Conservation (phyloP, 2,329 filamentous ascomycete species). For the Annulohypoxylon truncatum region DNA sequence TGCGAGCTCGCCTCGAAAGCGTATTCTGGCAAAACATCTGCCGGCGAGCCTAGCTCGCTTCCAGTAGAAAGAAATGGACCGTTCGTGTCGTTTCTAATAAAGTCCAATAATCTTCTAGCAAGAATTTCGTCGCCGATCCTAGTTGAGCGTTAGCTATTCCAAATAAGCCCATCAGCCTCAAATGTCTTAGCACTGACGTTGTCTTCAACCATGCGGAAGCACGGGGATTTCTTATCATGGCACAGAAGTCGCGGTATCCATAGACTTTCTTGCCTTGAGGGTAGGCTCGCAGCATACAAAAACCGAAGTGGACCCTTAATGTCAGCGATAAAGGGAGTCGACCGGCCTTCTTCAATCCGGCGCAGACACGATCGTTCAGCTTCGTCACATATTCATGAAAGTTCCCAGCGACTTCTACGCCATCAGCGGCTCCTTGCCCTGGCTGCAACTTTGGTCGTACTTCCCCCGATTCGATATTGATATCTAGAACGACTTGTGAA, state of each 20-base stretch:
- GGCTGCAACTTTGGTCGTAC: constrained; percentile 30
- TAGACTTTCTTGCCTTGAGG: constrained; percentile 23
- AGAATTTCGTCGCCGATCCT: constrained; percentile 38
- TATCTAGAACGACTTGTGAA: constrained; percentile 33
- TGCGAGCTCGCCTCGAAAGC: constrained; percentile 40
- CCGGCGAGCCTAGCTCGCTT: constrained; percentile 30
- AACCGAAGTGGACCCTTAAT: constrained; percentile 38
- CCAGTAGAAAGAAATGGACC: constrained; percentile 40
- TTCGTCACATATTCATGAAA: constrained; percentile 26
- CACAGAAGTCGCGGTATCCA: constrained; percentile 37
- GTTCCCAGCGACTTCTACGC: not conserved
- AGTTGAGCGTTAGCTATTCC: constrained; percentile 14
- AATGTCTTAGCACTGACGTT: constrained; percentile 23
- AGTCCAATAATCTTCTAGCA: constrained; percentile 26
- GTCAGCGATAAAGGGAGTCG: constrained; percentile 32
- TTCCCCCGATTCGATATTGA: constrained; percentile 3
- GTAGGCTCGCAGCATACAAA: constrained; percentile 37
- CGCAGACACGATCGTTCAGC: constrained; percentile 28
- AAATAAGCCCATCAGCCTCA: not conserved
- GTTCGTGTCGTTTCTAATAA: constrained; percentile 27
- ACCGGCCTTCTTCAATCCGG: constrained; percentile 37
- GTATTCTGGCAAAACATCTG: constrained; percentile 42
- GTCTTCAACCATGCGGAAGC: constrained; percentile 38
- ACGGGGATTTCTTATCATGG: constrained; percentile 41
- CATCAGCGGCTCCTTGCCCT: not conserved